A percentile compares a stretch with the other conserved stretches of the same genome.
Evolutionary conservation across 495 filamentous ascomycete genomes (phyloP).

Genomic region (Hypoxylon fragiforme): DNA sequence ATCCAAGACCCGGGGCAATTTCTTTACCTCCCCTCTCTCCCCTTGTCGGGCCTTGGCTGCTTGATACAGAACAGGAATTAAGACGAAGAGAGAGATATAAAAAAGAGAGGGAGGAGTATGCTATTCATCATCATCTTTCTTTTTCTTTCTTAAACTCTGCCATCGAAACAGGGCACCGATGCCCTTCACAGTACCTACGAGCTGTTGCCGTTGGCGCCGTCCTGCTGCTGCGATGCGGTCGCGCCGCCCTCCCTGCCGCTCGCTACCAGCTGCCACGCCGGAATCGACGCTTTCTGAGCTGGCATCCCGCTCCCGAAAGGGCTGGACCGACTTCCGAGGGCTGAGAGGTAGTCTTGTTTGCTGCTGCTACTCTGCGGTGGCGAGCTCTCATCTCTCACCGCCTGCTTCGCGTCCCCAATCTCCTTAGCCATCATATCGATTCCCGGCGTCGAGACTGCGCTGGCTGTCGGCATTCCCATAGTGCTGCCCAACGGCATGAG

Average conservation of each 20-base stretch:
- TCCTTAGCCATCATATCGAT: slow-evolving; percentile 38
- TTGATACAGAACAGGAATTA: too few species aligned
- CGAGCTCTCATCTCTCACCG: slow-evolving; percentile 25
- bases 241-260: slow-evolving; percentile 51
- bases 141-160: not conserved
- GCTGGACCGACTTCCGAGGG: slow-evolving; percentile 39
- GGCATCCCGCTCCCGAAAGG: slow-evolving; percentile 41
- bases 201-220: slow-evolving; percentile 7
- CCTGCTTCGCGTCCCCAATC: slow-evolving; percentile 24
- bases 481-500: slow-evolving; percentile 45
- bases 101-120: too few species aligned
- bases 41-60: too few species aligned
- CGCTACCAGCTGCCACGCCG: slow-evolving; percentile 85
- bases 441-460: slow-evolving; percentile 34
- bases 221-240: slow-evolving; percentile 27
- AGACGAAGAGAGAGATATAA: too few species aligned
- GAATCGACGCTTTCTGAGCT: slow-evolving; percentile 70
- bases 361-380: slow-evolving; percentile 28
- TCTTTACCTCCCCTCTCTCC: too few species aligned
- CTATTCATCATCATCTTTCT: not conserved
- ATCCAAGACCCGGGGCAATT: too few species aligned
- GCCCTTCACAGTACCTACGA: not conserved
- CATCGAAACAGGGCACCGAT: not conserved
- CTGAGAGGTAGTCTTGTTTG: slow-evolving; percentile 41
- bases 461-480: slow-evolving; percentile 26